Base-by-base conservation (phyloP, 2,329 filamentous ascomycete species). In the Epicoccum sorghinum region DNA sequence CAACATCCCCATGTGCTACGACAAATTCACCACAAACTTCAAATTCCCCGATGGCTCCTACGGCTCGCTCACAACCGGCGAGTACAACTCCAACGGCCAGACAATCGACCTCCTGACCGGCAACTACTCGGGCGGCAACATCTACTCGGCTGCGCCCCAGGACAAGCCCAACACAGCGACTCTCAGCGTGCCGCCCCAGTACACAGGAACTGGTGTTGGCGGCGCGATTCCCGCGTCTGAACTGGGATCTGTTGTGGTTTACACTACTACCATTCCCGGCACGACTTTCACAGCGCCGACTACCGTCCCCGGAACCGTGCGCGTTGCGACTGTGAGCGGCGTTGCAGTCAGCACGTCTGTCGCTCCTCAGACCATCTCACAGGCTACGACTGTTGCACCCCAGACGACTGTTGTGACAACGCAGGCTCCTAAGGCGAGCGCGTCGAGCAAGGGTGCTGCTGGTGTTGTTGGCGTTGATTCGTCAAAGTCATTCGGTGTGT, bases 11-110 rank as follows among this genome's bases (percentile, higher is more conserved):
- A 79, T 82, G 67, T 82, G 80, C 70, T 82, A 81, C 69, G 80
- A 82, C 65, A 76, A 75, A 49, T 82, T 80, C 68, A 82, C 80
- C 4, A 83, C 80, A 14, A 78, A 82, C 58, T 82, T 70, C 61
- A 75, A 75, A 47, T 77, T 82, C 43, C 66, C 77, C 3, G 79
- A 80, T 53, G 75, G 75, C 30, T 78, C 78, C 13, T 79, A 73
- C 46, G 80, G 80, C 10, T 79, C 75, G 2, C 67, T 82, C n/a
- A 73, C 71, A 1, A 72, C 70, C 0, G 80, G 79, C 10, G 59
- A 75, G 13, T 82, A 80, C 61, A 72, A 58, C n/a, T 75, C 74
- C 3, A 61, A 63, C 7, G 73, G 73, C 23, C 71, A 73, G 24
- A 67, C 52, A 1, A 76, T 75, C n/a, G 79, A 82, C 60, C 63